A percentile compares a stretch with the other conserved stretches of the same genome.
Evolutionary conservation across 371 early-diverging fungal genomes (phyloP).

Genomic region (Mucor indicus): DNA sequence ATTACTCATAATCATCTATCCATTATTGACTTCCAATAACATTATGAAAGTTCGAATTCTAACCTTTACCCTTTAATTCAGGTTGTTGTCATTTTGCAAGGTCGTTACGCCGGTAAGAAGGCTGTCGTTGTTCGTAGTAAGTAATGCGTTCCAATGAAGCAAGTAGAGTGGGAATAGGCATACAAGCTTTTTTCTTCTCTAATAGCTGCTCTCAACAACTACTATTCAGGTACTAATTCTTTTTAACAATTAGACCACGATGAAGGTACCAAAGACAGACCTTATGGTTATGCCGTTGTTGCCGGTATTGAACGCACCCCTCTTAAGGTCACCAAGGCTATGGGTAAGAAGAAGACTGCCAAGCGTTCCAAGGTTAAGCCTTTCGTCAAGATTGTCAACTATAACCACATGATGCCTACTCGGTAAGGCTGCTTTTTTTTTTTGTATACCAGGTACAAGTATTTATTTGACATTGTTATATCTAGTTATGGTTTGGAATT

Average conservation of each 20-base stretch:
- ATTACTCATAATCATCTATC: no score
- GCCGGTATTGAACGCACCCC: constrained; percentile 96
- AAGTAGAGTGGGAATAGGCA: no score
- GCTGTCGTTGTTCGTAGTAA: constrained; percentile 96
- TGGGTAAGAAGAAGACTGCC: constrained; percentile 91
- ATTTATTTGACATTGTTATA: neutral
- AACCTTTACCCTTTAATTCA: constrained; percentile 22
- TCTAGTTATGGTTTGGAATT: constrained; percentile 76
- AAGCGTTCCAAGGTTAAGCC: constrained; percentile 96
- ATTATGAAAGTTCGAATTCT: neutral
- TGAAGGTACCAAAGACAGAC: constrained; percentile 87
- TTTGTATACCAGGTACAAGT: neutral
- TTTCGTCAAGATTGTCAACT: constrained; percentile 84
- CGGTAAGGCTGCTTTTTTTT: constrained; percentile 49
- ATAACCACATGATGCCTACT: constrained; percentile 98
- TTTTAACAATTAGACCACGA: constrained; percentile 55
- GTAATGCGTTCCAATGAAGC: constrained; percentile 17
- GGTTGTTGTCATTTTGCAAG: constrained; percentile 95
- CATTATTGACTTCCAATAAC: neutral
- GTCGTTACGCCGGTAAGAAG: constrained; percentile 98
- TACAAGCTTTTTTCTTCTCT: no score
- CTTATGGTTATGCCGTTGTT: constrained; percentile 95
- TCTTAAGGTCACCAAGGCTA: constrained; percentile 89
- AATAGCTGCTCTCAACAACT: no score
- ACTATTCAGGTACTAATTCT: no score